phyloP scores from a whole-genome alignment of 345 rosid species.

The Sonneratia caseolaris region DNA sequence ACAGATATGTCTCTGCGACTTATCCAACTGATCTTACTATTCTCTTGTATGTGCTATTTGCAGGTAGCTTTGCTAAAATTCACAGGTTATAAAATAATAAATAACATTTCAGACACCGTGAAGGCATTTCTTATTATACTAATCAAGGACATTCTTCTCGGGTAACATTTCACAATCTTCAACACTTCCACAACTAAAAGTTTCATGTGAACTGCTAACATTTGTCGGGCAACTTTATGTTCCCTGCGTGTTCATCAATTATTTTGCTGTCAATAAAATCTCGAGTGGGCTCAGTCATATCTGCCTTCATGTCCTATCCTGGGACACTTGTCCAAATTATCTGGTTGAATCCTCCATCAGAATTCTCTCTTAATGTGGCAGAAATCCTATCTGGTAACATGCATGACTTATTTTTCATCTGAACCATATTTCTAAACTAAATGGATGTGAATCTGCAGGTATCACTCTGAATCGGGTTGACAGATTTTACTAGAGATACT shows the following conservation, averaged over 20 bases:
- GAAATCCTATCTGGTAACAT: neutral
- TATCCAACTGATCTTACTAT: constrained; percentile 1
- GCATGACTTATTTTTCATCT: neutral
- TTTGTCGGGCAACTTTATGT: too few relatives aligned
- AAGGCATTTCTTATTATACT: constrained; percentile 85
- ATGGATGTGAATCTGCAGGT: constrained; percentile 30
- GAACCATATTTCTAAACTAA: neutral
- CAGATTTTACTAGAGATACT: constrained; percentile 59
- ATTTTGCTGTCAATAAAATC: too few relatives aligned
- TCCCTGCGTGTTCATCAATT: too few relatives aligned
- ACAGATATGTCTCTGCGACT: neutral
- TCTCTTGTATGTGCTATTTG: constrained; percentile 9
- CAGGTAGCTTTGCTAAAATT: constrained; percentile 95
- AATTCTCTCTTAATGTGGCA: neutral
- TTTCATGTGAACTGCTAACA: too few relatives aligned
- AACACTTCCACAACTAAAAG: too few relatives aligned
- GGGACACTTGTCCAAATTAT: too few relatives aligned
- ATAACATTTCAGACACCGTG: constrained; percentile 76
- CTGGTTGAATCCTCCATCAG: neutral
- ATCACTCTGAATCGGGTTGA: constrained; percentile 97
- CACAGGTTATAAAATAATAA: constrained; percentile 76
- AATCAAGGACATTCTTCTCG: constrained; percentile 67
- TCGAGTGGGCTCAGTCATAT: too few relatives aligned
- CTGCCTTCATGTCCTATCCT: too few relatives aligned
- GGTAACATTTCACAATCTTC: constrained; percentile 28